Conservation (phyloP, 2,329 filamentous ascomycete genomes). For the Ophiostoma australiae region DNA sequence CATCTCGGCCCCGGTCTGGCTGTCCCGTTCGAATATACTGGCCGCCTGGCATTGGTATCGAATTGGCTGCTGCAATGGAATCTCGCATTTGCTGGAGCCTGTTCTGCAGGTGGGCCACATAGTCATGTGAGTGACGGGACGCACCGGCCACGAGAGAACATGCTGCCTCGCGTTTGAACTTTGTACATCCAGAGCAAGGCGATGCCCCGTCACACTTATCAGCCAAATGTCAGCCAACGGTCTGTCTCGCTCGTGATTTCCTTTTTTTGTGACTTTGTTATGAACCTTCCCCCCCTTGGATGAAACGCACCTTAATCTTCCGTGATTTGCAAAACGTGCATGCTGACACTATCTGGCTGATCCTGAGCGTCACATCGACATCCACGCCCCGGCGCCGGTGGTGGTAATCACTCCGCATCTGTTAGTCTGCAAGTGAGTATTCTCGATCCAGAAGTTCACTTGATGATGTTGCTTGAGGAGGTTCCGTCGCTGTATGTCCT, state of each 20-base stretch:
- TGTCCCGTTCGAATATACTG: background rate
- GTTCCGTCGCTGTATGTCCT: background rate
- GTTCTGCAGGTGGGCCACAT: slow-evolving; percentile 28
- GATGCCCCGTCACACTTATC: slow-evolving; percentile 27
- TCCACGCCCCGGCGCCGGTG: slow-evolving; percentile 1
- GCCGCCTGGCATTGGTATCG: background rate
- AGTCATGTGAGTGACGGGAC: slow-evolving; percentile 27
- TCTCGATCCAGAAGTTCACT: background rate
- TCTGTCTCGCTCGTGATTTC: background rate
- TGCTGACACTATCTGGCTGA: slow-evolving; percentile 29
- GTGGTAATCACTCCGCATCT: background rate
- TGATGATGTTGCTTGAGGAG: background rate
- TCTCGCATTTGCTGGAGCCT: slow-evolving; percentile 25
- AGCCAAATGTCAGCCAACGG: background rate
- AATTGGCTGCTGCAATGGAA: background rate
- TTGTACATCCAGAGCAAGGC: slow-evolving; percentile 30
- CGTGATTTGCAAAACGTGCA: slow-evolving; percentile 30
- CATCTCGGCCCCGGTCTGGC: background rate
- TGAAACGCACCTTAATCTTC: slow-evolving; percentile 27
- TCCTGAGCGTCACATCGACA: slow-evolving; percentile 17
- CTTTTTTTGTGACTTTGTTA: too few species aligned
- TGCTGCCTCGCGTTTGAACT: slow-evolving; percentile 28
- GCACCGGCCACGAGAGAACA: slow-evolving; percentile 27
- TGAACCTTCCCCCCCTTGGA: background rate
- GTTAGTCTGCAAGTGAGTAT: background rate